Evolutionary conservation across 1,139 yeast genomes (phyloP).

Genomic region (Pichia norvegensis): DNA sequence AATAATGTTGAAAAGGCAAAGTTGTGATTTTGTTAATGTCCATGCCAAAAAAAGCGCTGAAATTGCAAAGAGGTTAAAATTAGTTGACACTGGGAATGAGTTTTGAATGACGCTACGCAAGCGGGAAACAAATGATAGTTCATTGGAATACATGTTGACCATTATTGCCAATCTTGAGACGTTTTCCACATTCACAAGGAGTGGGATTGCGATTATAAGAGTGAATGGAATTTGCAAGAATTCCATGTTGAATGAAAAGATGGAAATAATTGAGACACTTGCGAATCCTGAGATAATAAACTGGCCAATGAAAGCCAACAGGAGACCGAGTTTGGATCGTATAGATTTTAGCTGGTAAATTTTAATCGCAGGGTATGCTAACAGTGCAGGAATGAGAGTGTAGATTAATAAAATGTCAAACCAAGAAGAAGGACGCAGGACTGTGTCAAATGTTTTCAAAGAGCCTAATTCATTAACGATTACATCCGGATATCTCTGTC

Average conservation of each 20-base stretch:
- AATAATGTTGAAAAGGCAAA: constrained; percentile 7
- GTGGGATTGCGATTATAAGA: constrained; percentile 25
- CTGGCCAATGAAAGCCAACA: constrained; percentile 55
- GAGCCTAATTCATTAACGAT: neutral
- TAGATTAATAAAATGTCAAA: constrained; percentile 22
- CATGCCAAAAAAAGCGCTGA: constrained; percentile 22
- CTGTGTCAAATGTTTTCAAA: constrained; percentile 4
- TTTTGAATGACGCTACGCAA: constrained; percentile 1
- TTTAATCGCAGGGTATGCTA: constrained; percentile 36
- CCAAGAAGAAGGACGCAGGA: constrained; percentile 8
- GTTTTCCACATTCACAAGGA: constrained; percentile 15
- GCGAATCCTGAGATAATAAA: constrained; percentile 39
- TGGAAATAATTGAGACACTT: constrained; percentile 44
- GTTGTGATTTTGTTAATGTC: constrained; percentile 7
- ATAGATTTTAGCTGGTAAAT: constrained; percentile 48
- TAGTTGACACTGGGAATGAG: constrained; percentile 5
- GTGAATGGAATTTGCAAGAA: constrained; percentile 33
- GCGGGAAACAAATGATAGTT: constrained; percentile 26
- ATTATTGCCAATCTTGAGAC: constrained; percentile 34
- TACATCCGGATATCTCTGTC: constrained; percentile 4
- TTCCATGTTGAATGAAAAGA: constrained; percentile 29
- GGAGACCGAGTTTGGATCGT: constrained; percentile 51
- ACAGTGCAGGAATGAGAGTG: constrained; percentile 27
- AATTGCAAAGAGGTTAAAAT: neutral
- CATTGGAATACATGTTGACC: constrained; percentile 36